Evolutionary conservation across 148 eudicot species (phyloP), one percentile per base, ranked within the genome.

Genomic region (Fagopyrum tataricum): DNA sequence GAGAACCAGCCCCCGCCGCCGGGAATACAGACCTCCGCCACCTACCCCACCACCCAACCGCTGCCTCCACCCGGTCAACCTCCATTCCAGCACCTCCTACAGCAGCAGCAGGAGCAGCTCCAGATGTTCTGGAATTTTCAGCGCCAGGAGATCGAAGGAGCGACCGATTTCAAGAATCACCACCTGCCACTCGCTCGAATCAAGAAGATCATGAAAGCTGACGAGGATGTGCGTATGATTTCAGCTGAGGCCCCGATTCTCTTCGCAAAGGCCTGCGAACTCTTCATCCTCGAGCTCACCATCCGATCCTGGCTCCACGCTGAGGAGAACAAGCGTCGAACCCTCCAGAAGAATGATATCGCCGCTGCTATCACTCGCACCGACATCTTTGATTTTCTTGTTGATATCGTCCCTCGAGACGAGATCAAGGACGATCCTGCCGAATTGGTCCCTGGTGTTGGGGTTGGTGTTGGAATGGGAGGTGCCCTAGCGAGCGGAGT

Each of bases 201-300:
- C 80, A 91, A 91, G 82, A 91, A 91, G 76, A 91, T 91, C 81
- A 91, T 91, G 97, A 91, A 91, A 15, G 97, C 97, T 14, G 97
- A 91, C 55, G 97, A 92, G 61, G 97, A 92, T 49, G 97, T 92
- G 0, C 88, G 97, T 0, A 92, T 92, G 97, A 91, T 91, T 73
- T 91, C 97, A 2, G 97, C 95, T 7, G 95, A 91, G 71, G 94
- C 97, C 0, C 97, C 97, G 0, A 88, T 91, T 4, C 76, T 91
- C 3, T 91, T 91, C 80, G 90, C 97, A 18, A 91, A 91, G 78
- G 97, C 97, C 6, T 91, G 97, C 78, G 97, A 91, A 77, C 82
- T 91, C 21, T 91, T 91, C 84, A 89, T 91, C 24, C 84, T 91
- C 5, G 97, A 91, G 74, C 91, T 91, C 72, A 91, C 97, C 0